Evolutionary conservation across 2,329 filamentous ascomycete species (phyloP).

Genomic region (Westerdykella aurantiaca): DNA sequence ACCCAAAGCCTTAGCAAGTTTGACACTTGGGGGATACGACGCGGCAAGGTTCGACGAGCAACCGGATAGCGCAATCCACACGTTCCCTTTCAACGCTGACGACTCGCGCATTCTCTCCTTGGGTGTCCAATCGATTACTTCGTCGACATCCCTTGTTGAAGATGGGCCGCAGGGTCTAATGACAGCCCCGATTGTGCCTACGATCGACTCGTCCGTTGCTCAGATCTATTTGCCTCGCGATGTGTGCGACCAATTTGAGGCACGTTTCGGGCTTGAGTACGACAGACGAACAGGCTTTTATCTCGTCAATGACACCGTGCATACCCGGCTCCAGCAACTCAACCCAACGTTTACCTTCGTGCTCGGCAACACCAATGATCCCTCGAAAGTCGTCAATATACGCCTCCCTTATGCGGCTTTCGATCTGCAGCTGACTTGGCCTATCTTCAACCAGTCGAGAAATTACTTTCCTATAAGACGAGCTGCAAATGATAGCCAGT

Average conservation of each 20-base stretch:
- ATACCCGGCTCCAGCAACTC: slow-evolving; percentile 11
- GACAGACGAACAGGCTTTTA: slow-evolving; percentile 22
- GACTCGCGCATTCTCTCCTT: slow-evolving; percentile 3
- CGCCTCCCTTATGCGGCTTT: slow-evolving; percentile 40
- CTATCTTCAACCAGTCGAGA: slow-evolving; percentile 53
- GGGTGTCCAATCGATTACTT: slow-evolving; percentile 4
- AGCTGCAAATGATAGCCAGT: slow-evolving; percentile 46
- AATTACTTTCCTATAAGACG: slow-evolving; percentile 59
- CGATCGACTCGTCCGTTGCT: slow-evolving; percentile 28
- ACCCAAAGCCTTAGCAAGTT: slow-evolving; percentile 6
- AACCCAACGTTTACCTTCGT: slow-evolving; percentile 27
- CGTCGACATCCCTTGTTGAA: neutral
- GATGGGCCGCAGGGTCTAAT: slow-evolving; percentile 11
- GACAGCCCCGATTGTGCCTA: slow-evolving; percentile 1
- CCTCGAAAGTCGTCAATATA: slow-evolving; percentile 21
- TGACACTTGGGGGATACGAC: slow-evolving; percentile 34
- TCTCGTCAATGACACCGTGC: slow-evolving; percentile 19
- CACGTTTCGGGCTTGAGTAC: slow-evolving; percentile 26
- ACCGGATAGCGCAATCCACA: neutral
- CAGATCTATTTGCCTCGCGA: slow-evolving; percentile 28
- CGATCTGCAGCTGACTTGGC: slow-evolving; percentile 40
- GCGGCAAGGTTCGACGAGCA: slow-evolving; percentile 12
- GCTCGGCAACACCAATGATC: slow-evolving; percentile 8
- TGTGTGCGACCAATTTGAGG: slow-evolving; percentile 27
- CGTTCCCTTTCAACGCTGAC: slow-evolving; percentile 11